These are phyloP conservation scores for Raphanus hybrid DNA, from an alignment of 441 rosid genomes.

Conservation along the genomic window DNA sequence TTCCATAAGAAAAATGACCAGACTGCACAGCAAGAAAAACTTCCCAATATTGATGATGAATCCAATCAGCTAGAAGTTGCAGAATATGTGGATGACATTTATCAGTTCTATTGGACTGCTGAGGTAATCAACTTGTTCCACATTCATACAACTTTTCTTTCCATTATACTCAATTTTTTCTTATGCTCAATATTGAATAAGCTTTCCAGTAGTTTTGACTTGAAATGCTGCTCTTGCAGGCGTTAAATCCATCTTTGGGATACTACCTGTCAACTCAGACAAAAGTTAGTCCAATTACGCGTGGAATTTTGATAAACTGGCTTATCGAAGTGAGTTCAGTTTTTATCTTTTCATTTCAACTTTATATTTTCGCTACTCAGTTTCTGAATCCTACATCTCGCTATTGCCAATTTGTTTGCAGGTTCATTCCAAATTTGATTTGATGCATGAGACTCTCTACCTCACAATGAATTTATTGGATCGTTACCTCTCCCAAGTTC, in stretches of 20 bases:
- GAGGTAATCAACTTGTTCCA: slow-evolving; percentile 61
- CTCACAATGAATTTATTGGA: slow-evolving; percentile 80
- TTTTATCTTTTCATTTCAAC: slow-evolving; percentile 40
- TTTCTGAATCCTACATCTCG: slow-evolving; percentile 23
- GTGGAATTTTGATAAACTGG: slow-evolving; percentile 95
- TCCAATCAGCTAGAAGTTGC: slow-evolving; percentile 92
- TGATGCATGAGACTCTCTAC: slow-evolving; percentile 92
- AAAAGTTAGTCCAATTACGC: slow-evolving; percentile 70
- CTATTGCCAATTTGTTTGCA: slow-evolving; percentile 39
- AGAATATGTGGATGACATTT: slow-evolving; percentile 91
- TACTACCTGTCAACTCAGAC: slow-evolving; percentile 66
- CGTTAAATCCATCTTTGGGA: slow-evolving; percentile 53
- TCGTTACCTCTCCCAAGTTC: slow-evolving; percentile 77
- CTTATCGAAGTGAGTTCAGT: slow-evolving; percentile 71
- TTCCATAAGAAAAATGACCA: slow-evolving; percentile 57
- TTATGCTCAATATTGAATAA: not conserved
- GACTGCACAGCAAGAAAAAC: slow-evolving; percentile 48
- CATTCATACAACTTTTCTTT: not conserved
- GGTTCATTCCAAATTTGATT: slow-evolving; percentile 87
- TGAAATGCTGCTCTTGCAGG: slow-evolving; percentile 54
- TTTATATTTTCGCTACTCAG: slow-evolving; percentile 19
- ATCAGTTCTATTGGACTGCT: slow-evolving; percentile 81
- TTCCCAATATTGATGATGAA: slow-evolving; percentile 76
- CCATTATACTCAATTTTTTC: not conserved
- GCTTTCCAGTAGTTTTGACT: slow-evolving; percentile 23